Evolutionary conservation across 768 basidiomycete species (phyloP), one percentile per base, ranked within the genome.

Genomic region (Ramaria sp.): DNA sequence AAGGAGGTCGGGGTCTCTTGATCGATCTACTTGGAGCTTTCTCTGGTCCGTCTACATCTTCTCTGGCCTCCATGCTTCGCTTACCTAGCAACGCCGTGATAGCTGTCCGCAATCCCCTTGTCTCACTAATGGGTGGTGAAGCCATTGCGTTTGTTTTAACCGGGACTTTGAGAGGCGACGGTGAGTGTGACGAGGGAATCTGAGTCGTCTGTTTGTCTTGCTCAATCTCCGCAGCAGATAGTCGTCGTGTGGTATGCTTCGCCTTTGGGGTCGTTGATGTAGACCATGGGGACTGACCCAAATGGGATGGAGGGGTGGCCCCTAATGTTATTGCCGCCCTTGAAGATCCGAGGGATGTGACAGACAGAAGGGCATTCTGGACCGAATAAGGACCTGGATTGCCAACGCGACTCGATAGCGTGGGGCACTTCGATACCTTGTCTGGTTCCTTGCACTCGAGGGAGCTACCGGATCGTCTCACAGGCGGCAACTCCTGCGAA

Each of bases 21-120:
- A 70, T 70, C 51, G 64, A 66, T 48, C 56, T 60, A 1, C 34
- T 39, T 5, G 24, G 34, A 37, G 31, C 46, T 24, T 33, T 57
- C 34, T 57, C 46, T 20, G 55, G 24, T 20, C 34, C 45, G 31
- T 57, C 55, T 24, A n/a, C 75, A 3, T 74, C 73, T 11, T 75
- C 75, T 3, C 71, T 69, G 0, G 75, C 69, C 10, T 74, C 73
- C 22, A 45, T 47, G 10, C 43, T 45, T 9, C 86, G 75, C 66
- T 91, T 90, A 9, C 86, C 87, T 15, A 90, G 71, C 55, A 88
- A 67, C 20, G 79, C 78, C 5, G 81, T 79, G 50, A 89, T 79
- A 59, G 80, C 84, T 61, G 87, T 83, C 60, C 86, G 79, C 20
- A 88, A 70, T 17, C 78, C 83, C 62, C 73, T 78, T 73, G 49